A percentile compares a stretch with the other conserved stretches of the same genome.
phyloP scores from a whole-genome alignment of 305 asterid genomes.

The Solanum hybrid region DNA sequence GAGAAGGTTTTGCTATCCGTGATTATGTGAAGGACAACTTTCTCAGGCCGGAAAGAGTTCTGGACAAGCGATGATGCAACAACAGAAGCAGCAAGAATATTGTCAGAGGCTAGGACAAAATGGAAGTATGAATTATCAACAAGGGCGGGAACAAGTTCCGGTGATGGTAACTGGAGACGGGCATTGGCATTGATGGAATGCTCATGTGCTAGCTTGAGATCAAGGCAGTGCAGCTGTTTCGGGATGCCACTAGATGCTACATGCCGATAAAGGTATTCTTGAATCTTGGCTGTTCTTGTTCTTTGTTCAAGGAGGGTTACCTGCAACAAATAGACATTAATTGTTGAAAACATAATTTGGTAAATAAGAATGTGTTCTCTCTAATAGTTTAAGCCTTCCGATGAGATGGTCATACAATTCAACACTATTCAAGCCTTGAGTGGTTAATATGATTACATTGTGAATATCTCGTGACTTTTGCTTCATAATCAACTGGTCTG shows the following conservation, averaged over 20 bases:
- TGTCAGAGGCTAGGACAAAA: constrained; percentile 87
- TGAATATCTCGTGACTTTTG: neutral
- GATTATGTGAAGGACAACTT: constrained; percentile 66
- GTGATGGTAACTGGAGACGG: constrained; percentile 77
- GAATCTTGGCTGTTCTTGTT: constrained; percentile 79
- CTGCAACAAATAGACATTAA: constrained; percentile 22
- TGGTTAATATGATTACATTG: neutral
- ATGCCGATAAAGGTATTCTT: constrained; percentile 84
- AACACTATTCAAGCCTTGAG: neutral
- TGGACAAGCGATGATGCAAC: constrained; percentile 74
- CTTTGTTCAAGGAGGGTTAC: constrained; percentile 68
- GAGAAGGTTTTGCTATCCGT: constrained; percentile 79
- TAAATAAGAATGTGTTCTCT: neutral
- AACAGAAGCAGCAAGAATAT: constrained; percentile 80
- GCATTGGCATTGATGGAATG: constrained; percentile 75
- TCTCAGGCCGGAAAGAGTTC: constrained; percentile 57
- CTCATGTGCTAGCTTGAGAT: constrained; percentile 71
- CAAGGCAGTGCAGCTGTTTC: constrained; percentile 80
- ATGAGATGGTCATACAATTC: neutral
- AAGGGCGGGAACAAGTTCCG: constrained; percentile 72
- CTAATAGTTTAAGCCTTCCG: neutral
- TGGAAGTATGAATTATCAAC: constrained; percentile 73
- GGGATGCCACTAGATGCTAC: constrained; percentile 98
- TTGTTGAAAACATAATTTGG: neutral
- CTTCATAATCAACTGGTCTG: neutral